Conservation (phyloP, 164 flowering plant genomes). For the Annona cherimola region DNA sequence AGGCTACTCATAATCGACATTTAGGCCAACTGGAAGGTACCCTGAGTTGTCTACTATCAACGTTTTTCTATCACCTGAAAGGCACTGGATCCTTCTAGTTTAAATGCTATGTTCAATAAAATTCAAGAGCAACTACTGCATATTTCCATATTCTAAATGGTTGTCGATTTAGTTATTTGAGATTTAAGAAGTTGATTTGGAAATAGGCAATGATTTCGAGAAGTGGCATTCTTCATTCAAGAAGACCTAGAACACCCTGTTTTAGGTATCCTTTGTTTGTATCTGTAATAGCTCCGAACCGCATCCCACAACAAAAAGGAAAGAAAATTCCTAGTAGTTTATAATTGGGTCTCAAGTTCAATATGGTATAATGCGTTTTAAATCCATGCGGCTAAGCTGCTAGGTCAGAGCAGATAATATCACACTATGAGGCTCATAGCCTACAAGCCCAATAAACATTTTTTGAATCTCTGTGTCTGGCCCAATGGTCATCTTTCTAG, state of each 20-base stretch:
- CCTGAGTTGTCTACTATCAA: not conserved
- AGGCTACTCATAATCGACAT: not conserved
- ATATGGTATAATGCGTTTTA: too few relatives aligned
- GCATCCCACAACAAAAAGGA: too few relatives aligned
- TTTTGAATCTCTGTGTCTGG: too few relatives aligned
- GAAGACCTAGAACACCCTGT: not conserved
- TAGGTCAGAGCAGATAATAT: too few relatives aligned
- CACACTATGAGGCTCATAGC: too few relatives aligned
- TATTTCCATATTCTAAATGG: not conserved
- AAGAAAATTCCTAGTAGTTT: too few relatives aligned
- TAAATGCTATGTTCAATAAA: not conserved
- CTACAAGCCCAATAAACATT: too few relatives aligned
- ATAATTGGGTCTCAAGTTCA: too few relatives aligned
- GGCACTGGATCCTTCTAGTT: not conserved
- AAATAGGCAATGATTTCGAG: conserved; percentile 5
- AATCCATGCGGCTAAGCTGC: too few relatives aligned
- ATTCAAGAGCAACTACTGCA: not conserved
- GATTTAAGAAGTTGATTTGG: conserved; percentile 7
- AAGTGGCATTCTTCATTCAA: not conserved
- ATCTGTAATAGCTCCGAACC: too few relatives aligned
- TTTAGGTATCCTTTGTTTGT: conserved; percentile 12
- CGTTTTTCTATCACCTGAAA: not conserved
- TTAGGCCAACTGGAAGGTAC: not conserved
- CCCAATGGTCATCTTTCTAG: too few relatives aligned
- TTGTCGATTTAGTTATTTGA: not conserved